These are phyloP conservation scores for Hymenoscyphus fraxineus DNA, from an alignment of 2,329 filamentous ascomycete species.

Conservation along the genomic window DNA sequence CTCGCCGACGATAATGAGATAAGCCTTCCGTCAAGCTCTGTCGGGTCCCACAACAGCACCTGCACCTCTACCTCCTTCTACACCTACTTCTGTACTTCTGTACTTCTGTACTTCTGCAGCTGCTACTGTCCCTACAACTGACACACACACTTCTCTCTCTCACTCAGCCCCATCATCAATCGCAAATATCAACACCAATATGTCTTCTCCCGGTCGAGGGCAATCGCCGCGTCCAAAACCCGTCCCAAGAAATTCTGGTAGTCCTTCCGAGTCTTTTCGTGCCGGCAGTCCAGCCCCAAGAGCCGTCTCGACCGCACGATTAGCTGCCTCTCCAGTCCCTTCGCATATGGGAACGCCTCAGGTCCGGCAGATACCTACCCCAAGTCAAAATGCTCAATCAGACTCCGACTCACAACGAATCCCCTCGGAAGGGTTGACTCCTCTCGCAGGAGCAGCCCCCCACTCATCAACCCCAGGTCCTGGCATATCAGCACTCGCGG, in stretches of 20 bases:
- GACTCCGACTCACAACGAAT: constrained; percentile 15
- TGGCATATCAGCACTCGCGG: constrained; percentile 81
- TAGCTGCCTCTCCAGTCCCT: constrained; percentile 52
- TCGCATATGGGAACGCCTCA: constrained; percentile 45
- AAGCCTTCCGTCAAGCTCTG: constrained; percentile 10
- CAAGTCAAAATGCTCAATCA: constrained; percentile 39
- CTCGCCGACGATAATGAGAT: constrained; percentile 15
- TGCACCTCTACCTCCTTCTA: neutral
- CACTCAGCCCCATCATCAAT: neutral
- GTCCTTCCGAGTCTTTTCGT: constrained; percentile 44
- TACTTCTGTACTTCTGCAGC: no score
- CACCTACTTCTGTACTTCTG: no score
- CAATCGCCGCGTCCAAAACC: constrained; percentile 36
- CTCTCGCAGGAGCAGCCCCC: constrained; percentile 58
- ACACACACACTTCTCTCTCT: neutral
- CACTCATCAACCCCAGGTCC: constrained; percentile 65
- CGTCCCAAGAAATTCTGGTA: constrained; percentile 40
- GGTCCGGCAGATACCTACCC: constrained; percentile 47
- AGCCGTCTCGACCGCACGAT: constrained; percentile 57
- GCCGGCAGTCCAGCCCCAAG: constrained; percentile 50
- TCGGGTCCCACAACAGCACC: constrained; percentile 6
- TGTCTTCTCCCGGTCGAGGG: constrained; percentile 35
- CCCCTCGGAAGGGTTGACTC: constrained; percentile 47
- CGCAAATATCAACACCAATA: constrained; percentile 17
- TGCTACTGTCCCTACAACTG: no score